phyloP scores from a whole-genome alignment of 192 early-diverging fungal species.

The Umbelopsis sp. region DNA sequence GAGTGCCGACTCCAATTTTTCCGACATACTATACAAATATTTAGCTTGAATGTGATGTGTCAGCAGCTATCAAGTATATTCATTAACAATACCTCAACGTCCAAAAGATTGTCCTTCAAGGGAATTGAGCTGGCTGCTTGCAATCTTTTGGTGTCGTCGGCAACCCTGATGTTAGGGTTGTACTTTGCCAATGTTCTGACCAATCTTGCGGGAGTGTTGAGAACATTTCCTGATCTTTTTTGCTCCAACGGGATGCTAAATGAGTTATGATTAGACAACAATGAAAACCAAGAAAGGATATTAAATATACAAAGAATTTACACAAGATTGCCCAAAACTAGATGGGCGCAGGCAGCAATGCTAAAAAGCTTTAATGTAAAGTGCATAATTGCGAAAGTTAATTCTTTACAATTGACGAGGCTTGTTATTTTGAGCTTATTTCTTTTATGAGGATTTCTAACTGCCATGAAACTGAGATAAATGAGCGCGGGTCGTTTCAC shows the following conservation, averaged over 20 bases:
- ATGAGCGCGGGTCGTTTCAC: conserved; percentile 7
- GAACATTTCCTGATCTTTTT: not conserved
- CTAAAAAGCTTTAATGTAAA: not conserved
- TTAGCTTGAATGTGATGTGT: not conserved
- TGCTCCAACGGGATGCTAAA: conserved; percentile 15
- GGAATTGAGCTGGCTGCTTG: conserved; percentile 4
- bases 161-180: not conserved
- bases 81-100: conserved; percentile 32
- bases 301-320: not conserved
- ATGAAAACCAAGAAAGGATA: not conserved
- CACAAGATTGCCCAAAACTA: conserved; percentile 5
- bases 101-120: not conserved
- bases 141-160: conserved; percentile 9
- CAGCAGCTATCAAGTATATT: not conserved
- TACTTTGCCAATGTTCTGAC: conserved; percentile 28
- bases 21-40: conserved; percentile 46
- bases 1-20: conserved; percentile 64
- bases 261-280: not conserved
- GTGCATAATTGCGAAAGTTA: not conserved
- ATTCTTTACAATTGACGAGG: no score
- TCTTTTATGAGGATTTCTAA: not conserved
- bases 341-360: not conserved
- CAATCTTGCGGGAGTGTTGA: conserved; percentile 25
- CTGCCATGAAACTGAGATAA: not conserved
- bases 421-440: not conserved